phyloP scores from a whole-genome alignment of 2,329 filamentous ascomycete species.

The Sordariomycetes sp. region DNA sequence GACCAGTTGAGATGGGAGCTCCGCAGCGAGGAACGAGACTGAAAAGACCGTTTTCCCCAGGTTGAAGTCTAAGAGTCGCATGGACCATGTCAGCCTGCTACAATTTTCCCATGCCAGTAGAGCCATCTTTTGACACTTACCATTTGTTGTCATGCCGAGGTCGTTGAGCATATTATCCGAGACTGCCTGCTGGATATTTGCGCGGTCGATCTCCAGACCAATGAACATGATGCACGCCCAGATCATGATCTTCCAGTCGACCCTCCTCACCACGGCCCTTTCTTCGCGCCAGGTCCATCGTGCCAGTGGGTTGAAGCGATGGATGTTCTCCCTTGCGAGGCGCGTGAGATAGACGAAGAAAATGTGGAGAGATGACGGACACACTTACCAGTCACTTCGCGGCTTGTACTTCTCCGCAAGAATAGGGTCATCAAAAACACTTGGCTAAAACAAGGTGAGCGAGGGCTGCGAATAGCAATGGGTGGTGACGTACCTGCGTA shows the following conservation, averaged over 20 bases:
- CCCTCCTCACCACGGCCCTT: conserved; percentile 19
- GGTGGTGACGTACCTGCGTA: conserved; percentile 11
- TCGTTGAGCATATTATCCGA: conserved; percentile 15
- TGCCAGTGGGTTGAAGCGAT: conserved; percentile 21
- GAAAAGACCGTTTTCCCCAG: conserved; percentile 18
- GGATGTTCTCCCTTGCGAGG: conserved; percentile 16
- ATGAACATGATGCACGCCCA: conserved; percentile 25
- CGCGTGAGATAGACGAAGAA: not conserved
- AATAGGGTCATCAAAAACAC: conserved; percentile 23
- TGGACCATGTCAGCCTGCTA: not conserved
- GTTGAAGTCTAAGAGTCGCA: conserved; percentile 18
- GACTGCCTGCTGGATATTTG: conserved; percentile 16
- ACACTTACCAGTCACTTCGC: conserved; percentile 10
- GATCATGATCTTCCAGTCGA: conserved; percentile 33
- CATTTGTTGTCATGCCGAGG: conserved; percentile 17
- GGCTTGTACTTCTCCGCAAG: conserved; percentile 21
- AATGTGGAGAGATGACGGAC: not conserved
- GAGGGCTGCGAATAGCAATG: not conserved
- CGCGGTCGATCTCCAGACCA: conserved; percentile 17
- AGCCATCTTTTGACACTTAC: conserved; percentile 6
- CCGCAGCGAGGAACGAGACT: conserved; percentile 17
- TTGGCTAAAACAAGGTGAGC: conserved; percentile 12
- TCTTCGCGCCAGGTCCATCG: conserved; percentile 23
- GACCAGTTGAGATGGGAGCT: conserved; percentile 45
- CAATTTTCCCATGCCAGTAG: not conserved